Percentiles rank a stretch among this genome's conserved stretches.
These are phyloP conservation scores for Solanum hybrid DNA, from an alignment of 305 asterid species.

Conservation along the genomic window DNA sequence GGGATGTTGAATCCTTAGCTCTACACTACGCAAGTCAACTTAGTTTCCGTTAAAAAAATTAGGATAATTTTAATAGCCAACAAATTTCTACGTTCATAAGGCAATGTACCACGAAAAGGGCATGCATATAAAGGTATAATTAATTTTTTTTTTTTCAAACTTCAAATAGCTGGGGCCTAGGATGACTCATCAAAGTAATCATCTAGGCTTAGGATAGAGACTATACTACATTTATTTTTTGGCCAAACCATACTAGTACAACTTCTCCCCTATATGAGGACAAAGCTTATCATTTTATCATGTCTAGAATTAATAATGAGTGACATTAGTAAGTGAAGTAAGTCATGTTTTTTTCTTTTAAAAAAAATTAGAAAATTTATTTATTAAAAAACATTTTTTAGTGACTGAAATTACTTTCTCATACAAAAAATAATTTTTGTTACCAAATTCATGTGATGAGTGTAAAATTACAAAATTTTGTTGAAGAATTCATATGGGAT, in stretches of 20 bases:
- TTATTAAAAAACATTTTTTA: neutral
- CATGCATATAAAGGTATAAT: neutral
- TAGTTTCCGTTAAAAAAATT: no score
- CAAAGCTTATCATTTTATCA: neutral
- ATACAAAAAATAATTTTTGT: neutral
- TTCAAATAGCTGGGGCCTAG: neutral
- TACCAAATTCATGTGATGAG: neutral
- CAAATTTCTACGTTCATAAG: no score
- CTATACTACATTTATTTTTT: neutral
- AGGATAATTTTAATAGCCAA: neutral
- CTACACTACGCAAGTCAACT: neutral
- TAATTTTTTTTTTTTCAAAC: neutral
- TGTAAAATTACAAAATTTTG: neutral
- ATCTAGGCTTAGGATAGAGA: neutral
- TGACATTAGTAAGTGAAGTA: neutral
- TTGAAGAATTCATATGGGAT: neutral
- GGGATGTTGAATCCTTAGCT: neutral
- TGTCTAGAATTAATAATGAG: neutral
- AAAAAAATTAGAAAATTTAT: neutral
- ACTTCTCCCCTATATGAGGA: neutral
- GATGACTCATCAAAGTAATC: neutral
- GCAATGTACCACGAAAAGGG: neutral
- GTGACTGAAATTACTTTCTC: neutral
- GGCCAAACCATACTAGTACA: neutral
- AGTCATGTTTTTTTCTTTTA: neutral